Percentiles rank a stretch among this genome's conserved stretches.
Conservation (phyloP, 768 basidiomycete species). For the Strobilomyces dryophilus region DNA sequence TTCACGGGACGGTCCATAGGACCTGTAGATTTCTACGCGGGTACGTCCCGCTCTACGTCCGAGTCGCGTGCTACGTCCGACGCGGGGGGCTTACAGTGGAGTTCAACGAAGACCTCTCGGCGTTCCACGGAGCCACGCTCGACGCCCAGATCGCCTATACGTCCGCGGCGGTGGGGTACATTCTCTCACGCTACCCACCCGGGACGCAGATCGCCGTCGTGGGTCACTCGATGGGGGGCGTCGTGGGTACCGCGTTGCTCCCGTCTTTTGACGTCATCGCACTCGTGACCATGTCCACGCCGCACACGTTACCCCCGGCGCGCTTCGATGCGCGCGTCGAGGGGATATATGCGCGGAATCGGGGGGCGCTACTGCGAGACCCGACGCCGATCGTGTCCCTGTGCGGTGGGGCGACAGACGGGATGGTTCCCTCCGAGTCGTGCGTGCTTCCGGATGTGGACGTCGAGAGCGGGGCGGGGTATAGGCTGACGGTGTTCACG, state of each 20-base stretch:
- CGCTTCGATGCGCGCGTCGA: constrained; percentile 82
- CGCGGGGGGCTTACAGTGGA: constrained; percentile 48
- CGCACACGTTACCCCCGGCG: constrained; percentile 83
- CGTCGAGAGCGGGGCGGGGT: constrained; percentile 18
- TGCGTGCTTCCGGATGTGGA: constrained; percentile 53
- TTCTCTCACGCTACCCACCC: constrained; percentile 70
- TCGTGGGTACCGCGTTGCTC: constrained; percentile 80
- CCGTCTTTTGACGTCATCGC: constrained; percentile 63
- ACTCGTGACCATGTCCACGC: constrained; percentile 95
- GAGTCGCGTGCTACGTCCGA: background rate
- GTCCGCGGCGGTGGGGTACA: constrained; percentile 63
- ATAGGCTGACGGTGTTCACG: constrained; percentile 71
- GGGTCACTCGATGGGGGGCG: constrained; percentile 97
- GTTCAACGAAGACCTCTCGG: constrained; percentile 96
- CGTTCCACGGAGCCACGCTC: constrained; percentile 88
- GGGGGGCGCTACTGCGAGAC: constrained; percentile 36
- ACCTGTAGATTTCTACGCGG: constrained; percentile 82
- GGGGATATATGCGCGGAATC: constrained; percentile 55
- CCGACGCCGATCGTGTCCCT: constrained; percentile 75
- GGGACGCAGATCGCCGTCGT: constrained; percentile 68
- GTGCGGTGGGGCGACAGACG: constrained; percentile 89
- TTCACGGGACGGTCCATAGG: constrained; percentile 45
- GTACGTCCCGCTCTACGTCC: constrained; percentile 37
- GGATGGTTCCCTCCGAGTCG: constrained; percentile 88
- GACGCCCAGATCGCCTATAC: constrained; percentile 78